Evolutionary conservation across 163 green algal genomes (phyloP), one percentile per base, ranked within the genome.

Genomic region (Volvox carteri): DNA sequence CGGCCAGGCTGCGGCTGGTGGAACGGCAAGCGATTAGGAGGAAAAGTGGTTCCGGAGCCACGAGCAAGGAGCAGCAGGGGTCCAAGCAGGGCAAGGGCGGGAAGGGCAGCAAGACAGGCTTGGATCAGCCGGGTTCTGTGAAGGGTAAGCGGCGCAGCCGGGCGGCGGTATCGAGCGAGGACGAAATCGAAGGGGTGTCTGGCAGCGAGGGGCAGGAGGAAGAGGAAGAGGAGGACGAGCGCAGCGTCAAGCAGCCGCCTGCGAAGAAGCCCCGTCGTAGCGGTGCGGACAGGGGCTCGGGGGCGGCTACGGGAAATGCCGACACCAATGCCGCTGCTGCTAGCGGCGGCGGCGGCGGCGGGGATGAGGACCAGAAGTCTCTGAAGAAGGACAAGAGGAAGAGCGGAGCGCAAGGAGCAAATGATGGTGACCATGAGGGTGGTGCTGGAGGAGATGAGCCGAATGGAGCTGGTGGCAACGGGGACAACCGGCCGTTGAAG

Each of bases 1-100:
- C 88, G 28, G 94, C 94, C 19, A 46, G 74, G n/a, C 50, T 18
- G 39, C 78, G 89, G 16, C 14, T 93, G 25, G 78, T 80, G 81
- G 44, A 76, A 39, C 50, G 75, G 3, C 25, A 37, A 4, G 65
- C 0, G 39, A n/a, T 76, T 25, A 50, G n/a, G n/a, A n/a, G n/a
- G n/a, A n/a, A n/a, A n/a, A n/a, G n/a, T 2, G 33, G 3, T 16
- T 78, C 70, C 25, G 67, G n/a, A 39, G 54, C 18, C 11, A 76
- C 11, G 7, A 54, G 58, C 23, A 75, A 86, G 25, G 78, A 19
- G 12, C 4, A 30, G 35, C 12, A 39, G 72, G 16, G 9, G 41
- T 18, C 39, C 37, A 65, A 6, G 0, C 42, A 60, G 8, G 39
- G 78, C 78, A 86, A 75, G 78, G 25, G 25, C 4, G 73, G 73